These are phyloP conservation scores for Sherardia arvensis DNA, from an alignment of 257 asterid genomes.

Conservation along the genomic window DNA sequence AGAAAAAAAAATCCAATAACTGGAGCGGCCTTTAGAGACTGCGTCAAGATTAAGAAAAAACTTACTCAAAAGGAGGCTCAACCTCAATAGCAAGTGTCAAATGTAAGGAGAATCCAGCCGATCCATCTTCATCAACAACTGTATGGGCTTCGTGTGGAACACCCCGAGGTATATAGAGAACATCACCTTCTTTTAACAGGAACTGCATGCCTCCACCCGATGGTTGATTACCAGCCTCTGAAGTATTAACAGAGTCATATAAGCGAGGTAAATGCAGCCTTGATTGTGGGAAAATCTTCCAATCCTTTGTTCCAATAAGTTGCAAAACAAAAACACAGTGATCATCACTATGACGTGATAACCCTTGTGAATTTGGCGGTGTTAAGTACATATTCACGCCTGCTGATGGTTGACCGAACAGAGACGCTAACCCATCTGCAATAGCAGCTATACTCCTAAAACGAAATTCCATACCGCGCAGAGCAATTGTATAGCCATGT, in stretches of 20 bases:
- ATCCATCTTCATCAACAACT: conserved; percentile 21
- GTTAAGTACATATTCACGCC: conserved; percentile 83
- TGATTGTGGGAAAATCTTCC: conserved; percentile 39
- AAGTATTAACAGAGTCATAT: conserved; percentile 31
- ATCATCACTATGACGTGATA: conserved; percentile 77
- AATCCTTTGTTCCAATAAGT: conserved; percentile 51
- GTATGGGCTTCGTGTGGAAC: conserved; percentile 67
- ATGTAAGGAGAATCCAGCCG: conserved; percentile 55
- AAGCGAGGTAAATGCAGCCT: conserved; percentile 55
- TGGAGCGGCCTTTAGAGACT: background rate
- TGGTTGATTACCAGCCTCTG: conserved; percentile 18
- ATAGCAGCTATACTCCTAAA: conserved; percentile 41
- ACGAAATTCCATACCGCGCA: conserved; percentile 74
- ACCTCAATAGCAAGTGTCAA: conserved; percentile 77
- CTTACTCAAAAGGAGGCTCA: conserved; percentile 86
- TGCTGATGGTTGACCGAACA: conserved; percentile 82
- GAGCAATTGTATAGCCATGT: conserved; percentile 65
- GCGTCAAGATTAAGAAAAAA: conserved; percentile 12
- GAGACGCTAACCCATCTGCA: conserved; percentile 55
- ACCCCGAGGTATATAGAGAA: conserved; percentile 80
- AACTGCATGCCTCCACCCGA: conserved; percentile 31
- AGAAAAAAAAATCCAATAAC: too few relatives aligned
- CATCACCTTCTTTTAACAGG: conserved; percentile 60
- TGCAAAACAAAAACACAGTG: conserved; percentile 85
- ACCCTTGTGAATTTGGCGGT: conserved; percentile 67